Percentiles rank a stretch among this genome's conserved stretches.
phyloP scores from a whole-genome alignment of 176 grass and related monocot genomes.

The Hordeum marinum region DNA sequence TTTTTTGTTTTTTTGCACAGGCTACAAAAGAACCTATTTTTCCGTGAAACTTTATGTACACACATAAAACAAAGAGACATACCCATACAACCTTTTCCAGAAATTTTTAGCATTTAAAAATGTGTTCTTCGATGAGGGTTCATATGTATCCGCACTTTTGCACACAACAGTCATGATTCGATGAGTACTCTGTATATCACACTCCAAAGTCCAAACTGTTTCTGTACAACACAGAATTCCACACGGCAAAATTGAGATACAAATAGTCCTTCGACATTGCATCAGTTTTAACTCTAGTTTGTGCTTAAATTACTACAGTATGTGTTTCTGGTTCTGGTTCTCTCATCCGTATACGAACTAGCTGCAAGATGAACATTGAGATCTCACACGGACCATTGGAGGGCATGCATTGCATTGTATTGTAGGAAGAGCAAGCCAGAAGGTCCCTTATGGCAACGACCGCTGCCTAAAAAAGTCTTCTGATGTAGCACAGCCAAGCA shows the following conservation, averaged over 20 bases:
- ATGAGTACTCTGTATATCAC: no score
- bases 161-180: no score
- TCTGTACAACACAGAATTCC: neutral
- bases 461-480: conserved; percentile 32
- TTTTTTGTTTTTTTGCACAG: no score
- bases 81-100: no score
- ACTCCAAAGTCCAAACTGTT: neutral
- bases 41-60: no score
- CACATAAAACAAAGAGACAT: no score
- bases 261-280: neutral
- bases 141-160: no score
- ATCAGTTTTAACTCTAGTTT: neutral
- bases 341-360: neutral
- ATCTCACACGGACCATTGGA: neutral
- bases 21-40: no score
- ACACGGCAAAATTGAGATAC: neutral
- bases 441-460: neutral
- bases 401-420: neutral
- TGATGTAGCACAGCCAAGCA: neutral
- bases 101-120: no score
- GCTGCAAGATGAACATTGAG: neutral
- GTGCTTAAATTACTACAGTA: neutral
- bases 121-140: no score
- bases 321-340: neutral
- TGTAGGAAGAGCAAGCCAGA: conserved; percentile 2